Evolutionary conservation across 768 basidiomycete species (phyloP).

Genomic region (Pleurotus djamor): DNA sequence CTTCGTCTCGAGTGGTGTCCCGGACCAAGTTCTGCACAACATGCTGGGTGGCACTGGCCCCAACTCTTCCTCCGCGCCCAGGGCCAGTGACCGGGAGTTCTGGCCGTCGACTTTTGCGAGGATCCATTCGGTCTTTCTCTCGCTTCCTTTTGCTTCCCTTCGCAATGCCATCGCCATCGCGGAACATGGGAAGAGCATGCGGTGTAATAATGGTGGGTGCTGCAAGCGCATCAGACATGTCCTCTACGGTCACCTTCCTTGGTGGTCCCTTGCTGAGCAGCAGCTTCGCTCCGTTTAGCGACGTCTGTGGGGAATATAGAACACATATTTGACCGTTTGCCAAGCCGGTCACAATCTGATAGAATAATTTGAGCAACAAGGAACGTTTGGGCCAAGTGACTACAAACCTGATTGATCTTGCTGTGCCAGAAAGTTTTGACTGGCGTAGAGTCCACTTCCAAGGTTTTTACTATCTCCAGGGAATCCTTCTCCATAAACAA

Average conservation of each 20-base stretch:
- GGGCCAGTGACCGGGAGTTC: conserved; percentile 92
- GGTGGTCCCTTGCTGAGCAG: conserved; percentile 85
- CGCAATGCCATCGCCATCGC: conserved; percentile 71
- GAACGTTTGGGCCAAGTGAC: conserved; percentile 11
- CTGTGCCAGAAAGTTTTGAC: conserved; percentile 95
- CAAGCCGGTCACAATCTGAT: conserved; percentile 82
- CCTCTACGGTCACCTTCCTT: conserved; percentile 79
- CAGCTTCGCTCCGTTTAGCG: conserved; percentile 90
- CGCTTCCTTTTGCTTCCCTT: conserved; percentile 83
- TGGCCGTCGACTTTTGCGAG: conserved; percentile 89
- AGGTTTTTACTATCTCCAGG: conserved; percentile 63
- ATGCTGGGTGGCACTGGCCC: conserved; percentile 96
- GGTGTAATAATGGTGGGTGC: conserved; percentile 91
- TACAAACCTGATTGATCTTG: conserved; percentile 91
- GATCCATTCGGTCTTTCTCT: conserved; percentile 87
- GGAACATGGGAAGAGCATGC: conserved; percentile 90
- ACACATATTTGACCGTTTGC: conserved; percentile 88
- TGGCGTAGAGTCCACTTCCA: conserved; percentile 75
- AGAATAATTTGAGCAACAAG: conserved; percentile 5
- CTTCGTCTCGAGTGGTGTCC: conserved; percentile 88
- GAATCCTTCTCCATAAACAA: conserved; percentile 71
- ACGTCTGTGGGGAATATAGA: conserved; percentile 88
- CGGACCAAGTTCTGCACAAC: conserved; percentile 93
- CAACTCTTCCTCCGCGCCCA: conserved; percentile 91
- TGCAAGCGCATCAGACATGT: conserved; percentile 83